A percentile compares a stretch with the other conserved stretches of the same genome.
Evolutionary conservation across 2,329 filamentous ascomycete species (phyloP).

Genomic region (Verticillium nonalfalfae): DNA sequence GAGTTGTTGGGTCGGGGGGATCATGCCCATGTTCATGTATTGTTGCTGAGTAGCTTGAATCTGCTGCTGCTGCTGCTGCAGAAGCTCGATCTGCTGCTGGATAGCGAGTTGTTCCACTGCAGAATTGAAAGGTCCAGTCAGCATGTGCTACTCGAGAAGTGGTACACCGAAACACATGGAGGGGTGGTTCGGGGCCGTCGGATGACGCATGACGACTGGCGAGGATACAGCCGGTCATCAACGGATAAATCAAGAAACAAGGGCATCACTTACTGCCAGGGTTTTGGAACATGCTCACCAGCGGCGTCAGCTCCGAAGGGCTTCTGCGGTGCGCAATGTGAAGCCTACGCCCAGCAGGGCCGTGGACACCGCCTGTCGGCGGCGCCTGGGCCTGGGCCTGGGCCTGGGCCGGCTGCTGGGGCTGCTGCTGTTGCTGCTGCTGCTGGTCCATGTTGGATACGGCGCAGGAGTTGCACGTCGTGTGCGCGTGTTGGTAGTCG

Average conservation of each 20-base stretch:
- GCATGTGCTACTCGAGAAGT: constrained; percentile 2
- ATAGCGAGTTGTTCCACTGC: constrained; percentile 95
- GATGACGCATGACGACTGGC: neutral
- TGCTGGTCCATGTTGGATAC: constrained; percentile 52
- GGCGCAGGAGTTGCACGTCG: constrained; percentile 36
- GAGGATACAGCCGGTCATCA: neutral
- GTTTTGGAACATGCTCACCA: constrained; percentile 85
- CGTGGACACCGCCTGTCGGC: constrained; percentile 53
- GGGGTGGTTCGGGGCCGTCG: neutral
- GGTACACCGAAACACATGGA: neutral
- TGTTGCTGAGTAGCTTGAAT: constrained; percentile 95
- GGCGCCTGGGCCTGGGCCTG: constrained; percentile 38
- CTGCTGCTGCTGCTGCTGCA: constrained; percentile 97
- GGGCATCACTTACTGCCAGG: constrained; percentile 51
- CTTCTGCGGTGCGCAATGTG: constrained; percentile 97
- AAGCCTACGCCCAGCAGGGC: constrained; percentile 79
- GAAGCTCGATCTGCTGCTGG: constrained; percentile 94
- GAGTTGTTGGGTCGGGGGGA: constrained; percentile 74
- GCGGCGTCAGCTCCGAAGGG: constrained; percentile 91
- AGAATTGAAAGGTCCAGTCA: constrained; percentile 14
- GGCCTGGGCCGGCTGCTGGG: constrained; percentile 59
- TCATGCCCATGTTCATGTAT: constrained; percentile 96
- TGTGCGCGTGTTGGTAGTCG: constrained; percentile 19
- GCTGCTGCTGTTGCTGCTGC: constrained; percentile 33
- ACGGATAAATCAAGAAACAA: constrained; percentile 3